These are phyloP conservation scores for Pleodorina starrii DNA, from an alignment of 139 green algal genomes.

Conservation along the genomic window DNA sequence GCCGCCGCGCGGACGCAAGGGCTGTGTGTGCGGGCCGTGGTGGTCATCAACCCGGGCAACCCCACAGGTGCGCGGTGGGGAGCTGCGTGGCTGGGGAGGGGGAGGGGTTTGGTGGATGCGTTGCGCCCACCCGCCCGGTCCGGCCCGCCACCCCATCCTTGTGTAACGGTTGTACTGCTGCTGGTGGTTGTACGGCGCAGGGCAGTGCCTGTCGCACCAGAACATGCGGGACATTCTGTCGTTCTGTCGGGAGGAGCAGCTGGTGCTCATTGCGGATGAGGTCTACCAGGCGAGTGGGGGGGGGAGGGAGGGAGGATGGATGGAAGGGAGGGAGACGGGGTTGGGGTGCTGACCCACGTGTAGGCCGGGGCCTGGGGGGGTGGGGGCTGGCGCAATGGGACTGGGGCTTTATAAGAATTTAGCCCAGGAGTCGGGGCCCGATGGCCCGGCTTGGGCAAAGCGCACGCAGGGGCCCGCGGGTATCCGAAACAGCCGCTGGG, in stretches of 20 bases:
- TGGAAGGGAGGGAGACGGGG: not conserved
- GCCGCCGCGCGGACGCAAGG: not conserved
- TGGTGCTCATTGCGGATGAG: conserved; percentile 96
- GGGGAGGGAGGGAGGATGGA: not conserved
- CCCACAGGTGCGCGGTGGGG: conserved; percentile 78
- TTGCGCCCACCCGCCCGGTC: too few relatives aligned
- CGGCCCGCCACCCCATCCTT: too few relatives aligned
- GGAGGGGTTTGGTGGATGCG: too few relatives aligned
- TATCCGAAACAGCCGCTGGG: too few relatives aligned
- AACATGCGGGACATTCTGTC: conserved; percentile 81
- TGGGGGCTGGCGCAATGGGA: too few relatives aligned
- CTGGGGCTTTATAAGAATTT: too few relatives aligned
- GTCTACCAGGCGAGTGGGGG: conserved; percentile 83
- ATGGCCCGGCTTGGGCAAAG: too few relatives aligned
- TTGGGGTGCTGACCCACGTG: too few relatives aligned
- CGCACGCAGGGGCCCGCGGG: too few relatives aligned
- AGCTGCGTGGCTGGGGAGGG: not conserved
- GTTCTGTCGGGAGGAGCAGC: conserved; percentile 83
- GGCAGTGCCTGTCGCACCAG: conserved; percentile 76
- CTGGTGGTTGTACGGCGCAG: conserved; percentile 26
- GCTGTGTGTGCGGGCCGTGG: conserved; percentile 76
- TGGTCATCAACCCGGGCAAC: conserved; percentile 98
- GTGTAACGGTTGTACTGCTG: not conserved
- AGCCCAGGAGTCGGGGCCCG: too few relatives aligned
- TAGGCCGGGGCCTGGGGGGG: too few relatives aligned